Evolutionary conservation across 2,329 filamentous ascomycete genomes (phyloP).

Genomic region (Trematosphaeria pertusa): DNA sequence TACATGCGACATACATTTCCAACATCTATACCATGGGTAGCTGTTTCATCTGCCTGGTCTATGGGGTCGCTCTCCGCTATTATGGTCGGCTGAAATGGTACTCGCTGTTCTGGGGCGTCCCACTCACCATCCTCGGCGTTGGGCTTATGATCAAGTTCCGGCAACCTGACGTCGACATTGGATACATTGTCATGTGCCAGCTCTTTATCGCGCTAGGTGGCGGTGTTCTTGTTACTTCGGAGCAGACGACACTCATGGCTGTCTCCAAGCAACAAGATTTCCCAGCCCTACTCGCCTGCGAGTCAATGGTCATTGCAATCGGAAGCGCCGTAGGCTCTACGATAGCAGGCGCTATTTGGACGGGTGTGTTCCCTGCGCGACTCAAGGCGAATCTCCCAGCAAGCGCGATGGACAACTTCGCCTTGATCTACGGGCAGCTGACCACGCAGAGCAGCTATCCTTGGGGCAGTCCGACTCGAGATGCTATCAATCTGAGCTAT

Average conservation of each 20-base stretch:
- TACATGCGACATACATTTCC: conserved; percentile 47
- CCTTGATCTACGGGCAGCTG: conserved; percentile 59
- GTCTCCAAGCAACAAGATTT: conserved; percentile 43
- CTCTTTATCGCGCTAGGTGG: conserved; percentile 46
- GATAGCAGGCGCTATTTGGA: conserved; percentile 71
- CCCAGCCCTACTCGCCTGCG: conserved; percentile 51
- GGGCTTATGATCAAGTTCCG: conserved; percentile 50
- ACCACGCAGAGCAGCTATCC: conserved; percentile 62
- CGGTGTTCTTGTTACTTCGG: conserved; percentile 42
- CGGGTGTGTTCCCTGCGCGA: conserved; percentile 61
- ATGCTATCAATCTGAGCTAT: conserved; percentile 49
- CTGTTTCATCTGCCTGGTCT: conserved; percentile 39
- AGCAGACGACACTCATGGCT: conserved; percentile 43
- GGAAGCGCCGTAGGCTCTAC: conserved; percentile 56
- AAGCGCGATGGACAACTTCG: conserved; percentile 45
- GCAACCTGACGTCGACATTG: conserved; percentile 42
- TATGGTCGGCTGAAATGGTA: conserved; percentile 41
- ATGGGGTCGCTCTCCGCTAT: conserved; percentile 34
- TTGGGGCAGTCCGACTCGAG: conserved; percentile 57
- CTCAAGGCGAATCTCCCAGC: conserved; percentile 57
- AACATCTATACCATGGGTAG: conserved; percentile 51
- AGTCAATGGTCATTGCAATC: conserved; percentile 66
- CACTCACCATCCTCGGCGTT: conserved; percentile 42
- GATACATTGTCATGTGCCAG: conserved; percentile 44
- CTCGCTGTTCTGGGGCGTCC: conserved; percentile 37